A percentile compares a stretch with the other conserved stretches of the same genome.
Conservation (phyloP, 441 rosid species). For the Euphorbia celastroides region DNA sequence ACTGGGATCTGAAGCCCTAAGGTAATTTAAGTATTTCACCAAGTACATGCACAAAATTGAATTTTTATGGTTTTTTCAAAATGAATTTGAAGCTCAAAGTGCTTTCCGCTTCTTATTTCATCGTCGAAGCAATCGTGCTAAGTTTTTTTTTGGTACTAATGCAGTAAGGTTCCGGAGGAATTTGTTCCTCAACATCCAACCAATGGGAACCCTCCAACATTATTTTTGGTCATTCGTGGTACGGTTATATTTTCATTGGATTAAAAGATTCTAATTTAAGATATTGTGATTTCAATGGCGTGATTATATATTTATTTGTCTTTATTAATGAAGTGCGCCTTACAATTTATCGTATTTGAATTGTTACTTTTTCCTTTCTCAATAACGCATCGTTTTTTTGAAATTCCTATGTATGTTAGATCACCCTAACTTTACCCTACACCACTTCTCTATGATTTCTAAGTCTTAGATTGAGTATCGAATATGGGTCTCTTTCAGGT, state of each 20-base stretch:
- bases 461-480: background rate
- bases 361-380: background rate
- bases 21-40: slow-evolving; percentile 38
- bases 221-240: slow-evolving; percentile 89
- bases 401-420: background rate
- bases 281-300: slow-evolving; percentile 7
- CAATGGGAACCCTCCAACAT: slow-evolving; percentile 96
- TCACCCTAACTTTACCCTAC: background rate
- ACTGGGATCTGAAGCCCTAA: slow-evolving; percentile 90
- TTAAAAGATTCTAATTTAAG: background rate
- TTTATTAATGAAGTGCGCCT: background rate
- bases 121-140: slow-evolving; percentile 19
- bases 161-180: slow-evolving; percentile 95
- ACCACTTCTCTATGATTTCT: background rate
- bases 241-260: slow-evolving; percentile 23
- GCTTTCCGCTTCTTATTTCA: background rate
- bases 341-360: background rate
- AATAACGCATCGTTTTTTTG: background rate
- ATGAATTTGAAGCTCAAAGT: slow-evolving; percentile 16
- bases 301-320: background rate
- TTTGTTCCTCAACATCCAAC: slow-evolving; percentile 82
- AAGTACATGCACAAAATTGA: slow-evolving; percentile 15
- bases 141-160: slow-evolving; percentile 27
- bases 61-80: background rate
- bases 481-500: background rate